Conservation (phyloP, 345 rosid genomes). For the Brassica incana region DNA sequence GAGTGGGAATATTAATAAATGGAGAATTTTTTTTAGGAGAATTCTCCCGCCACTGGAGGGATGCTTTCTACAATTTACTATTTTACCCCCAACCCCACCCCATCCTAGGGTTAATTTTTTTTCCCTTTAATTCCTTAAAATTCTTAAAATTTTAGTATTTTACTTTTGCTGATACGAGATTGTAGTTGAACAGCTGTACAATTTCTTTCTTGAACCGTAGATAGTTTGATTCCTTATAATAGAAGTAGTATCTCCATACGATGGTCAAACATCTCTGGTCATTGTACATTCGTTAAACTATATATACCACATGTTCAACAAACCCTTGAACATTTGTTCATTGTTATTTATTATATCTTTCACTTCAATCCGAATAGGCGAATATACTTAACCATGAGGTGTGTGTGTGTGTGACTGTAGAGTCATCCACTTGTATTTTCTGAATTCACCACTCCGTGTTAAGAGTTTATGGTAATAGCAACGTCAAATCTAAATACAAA, state of each 20-base stretch:
- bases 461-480: background rate
- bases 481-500: background rate
- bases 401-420: background rate
- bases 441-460: background rate
- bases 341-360: too few species aligned
- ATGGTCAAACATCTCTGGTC: slow-evolving; percentile 1
- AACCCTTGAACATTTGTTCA: background rate
- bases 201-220: background rate
- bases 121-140: background rate
- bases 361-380: background rate
- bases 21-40: background rate
- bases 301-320: background rate
- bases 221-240: background rate
- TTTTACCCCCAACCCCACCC: background rate
- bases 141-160: background rate
- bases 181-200: background rate
- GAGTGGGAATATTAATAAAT: slow-evolving; percentile 10
- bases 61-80: background rate
- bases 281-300: background rate
- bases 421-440: background rate
- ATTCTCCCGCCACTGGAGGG: slow-evolving; percentile 37
- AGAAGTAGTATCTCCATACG: background rate
- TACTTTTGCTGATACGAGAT: background rate
- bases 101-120: slow-evolving; percentile 1
- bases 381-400: background rate